Percentiles rank a stretch among this genome's conserved stretches.
Conservation (phyloP, 106 monocot genomes). For the Ottelia alismoides region DNA sequence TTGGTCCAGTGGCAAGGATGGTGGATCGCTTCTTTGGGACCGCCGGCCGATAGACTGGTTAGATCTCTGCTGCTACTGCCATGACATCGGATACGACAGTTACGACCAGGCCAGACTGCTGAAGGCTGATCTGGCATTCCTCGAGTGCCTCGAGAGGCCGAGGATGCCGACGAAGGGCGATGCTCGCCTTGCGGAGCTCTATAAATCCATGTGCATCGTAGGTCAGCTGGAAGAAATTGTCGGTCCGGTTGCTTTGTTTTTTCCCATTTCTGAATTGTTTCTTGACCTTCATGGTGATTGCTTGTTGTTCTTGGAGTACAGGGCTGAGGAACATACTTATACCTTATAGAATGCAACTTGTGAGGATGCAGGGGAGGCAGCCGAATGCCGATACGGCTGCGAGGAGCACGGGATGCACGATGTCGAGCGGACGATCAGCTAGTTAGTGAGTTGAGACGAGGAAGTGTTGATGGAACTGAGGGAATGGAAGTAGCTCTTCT, state of each 20-base stretch:
- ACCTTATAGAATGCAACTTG: slow-evolving; percentile 70
- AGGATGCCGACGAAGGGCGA: slow-evolving; percentile 57
- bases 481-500: too few species aligned
- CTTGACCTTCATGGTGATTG: too few species aligned
- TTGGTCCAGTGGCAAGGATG: too few species aligned
- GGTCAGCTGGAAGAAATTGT: slow-evolving; percentile 21
- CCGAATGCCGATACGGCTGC: too few species aligned
- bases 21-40: too few species aligned
- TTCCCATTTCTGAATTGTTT: background rate
- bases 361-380: slow-evolving; percentile 41
- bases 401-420: too few species aligned
- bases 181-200: slow-evolving; percentile 24
- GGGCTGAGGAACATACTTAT: slow-evolving; percentile 66
- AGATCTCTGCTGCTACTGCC: too few species aligned
- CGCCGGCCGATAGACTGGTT: too few species aligned
- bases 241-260: background rate
- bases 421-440: too few species aligned
- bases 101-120: slow-evolving; percentile 66
- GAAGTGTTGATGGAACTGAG: too few species aligned
- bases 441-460: too few species aligned
- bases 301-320: too few species aligned
- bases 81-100: slow-evolving; percentile 80
- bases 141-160: slow-evolving; percentile 64
- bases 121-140: slow-evolving; percentile 67
- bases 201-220: slow-evolving; percentile 69